Conservation (phyloP, 108 stramenopile genomes). For the Pseudonitzschia multistriata region DNA sequence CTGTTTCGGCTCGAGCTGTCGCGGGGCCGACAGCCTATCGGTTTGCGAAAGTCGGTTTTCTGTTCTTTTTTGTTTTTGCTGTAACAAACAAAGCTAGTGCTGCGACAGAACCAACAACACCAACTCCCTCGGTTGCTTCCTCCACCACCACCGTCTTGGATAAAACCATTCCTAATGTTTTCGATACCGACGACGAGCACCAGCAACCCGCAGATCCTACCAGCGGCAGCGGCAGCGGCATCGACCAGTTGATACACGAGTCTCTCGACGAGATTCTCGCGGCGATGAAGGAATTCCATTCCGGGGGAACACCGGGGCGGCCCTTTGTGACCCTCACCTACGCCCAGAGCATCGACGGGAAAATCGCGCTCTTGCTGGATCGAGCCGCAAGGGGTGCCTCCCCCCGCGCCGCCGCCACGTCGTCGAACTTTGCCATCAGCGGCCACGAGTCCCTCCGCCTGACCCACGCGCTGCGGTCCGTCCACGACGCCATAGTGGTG, state of each 20-base stretch:
- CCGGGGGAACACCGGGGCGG: not conserved
- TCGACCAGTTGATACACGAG: not conserved
- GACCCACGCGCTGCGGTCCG: conserved; percentile 71
- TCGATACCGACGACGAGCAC: too few species aligned
- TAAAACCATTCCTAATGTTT: not conserved
- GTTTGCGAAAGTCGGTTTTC: too few species aligned
- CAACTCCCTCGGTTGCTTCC: not conserved
- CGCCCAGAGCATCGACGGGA: conserved; percentile 78
- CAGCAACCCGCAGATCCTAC: too few species aligned
- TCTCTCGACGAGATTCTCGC: not conserved
- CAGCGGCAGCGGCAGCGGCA: too few species aligned
- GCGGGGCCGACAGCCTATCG: too few species aligned
- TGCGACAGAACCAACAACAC: not conserved
- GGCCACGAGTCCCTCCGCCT: conserved; percentile 51
- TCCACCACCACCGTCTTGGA: not conserved
- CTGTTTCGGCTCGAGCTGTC: too few species aligned
- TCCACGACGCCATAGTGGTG: conserved; percentile 75
- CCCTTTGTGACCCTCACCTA: conserved; percentile 73
- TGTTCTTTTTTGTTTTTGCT: too few species aligned
- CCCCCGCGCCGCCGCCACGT: conserved; percentile 5
- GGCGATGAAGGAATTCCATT: conserved; percentile 15
- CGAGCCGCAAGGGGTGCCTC: too few species aligned
- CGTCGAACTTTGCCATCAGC: conserved; percentile 59
- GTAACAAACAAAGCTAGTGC: too few species aligned
- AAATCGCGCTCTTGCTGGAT: conserved; percentile 42